Percentiles rank a stretch among this genome's conserved stretches.
phyloP scores from a whole-genome alignment of 257 asterid species.

The Gentiana dahurica region DNA sequence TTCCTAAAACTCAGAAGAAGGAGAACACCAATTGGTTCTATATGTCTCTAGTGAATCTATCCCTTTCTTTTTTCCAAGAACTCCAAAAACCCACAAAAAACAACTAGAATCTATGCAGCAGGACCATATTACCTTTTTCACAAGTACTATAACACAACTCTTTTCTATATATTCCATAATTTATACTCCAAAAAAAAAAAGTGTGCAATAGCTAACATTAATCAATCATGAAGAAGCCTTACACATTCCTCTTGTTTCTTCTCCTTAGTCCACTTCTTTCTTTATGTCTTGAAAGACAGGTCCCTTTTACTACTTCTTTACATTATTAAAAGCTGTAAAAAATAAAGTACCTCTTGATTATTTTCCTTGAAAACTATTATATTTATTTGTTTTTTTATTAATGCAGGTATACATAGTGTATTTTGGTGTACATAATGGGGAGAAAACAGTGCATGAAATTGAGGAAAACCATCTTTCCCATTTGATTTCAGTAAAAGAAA shows the following conservation, averaged over 20 bases:
- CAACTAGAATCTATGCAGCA: no score
- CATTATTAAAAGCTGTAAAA: background rate
- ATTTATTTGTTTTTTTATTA: background rate
- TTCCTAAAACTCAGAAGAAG: no score
- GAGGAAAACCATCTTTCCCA: slow-evolving; percentile 56
- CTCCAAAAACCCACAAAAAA: no score
- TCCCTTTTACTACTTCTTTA: background rate
- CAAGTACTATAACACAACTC: no score
- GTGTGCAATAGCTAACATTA: background rate
- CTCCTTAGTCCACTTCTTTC: slow-evolving; percentile 40
- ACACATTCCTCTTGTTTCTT: slow-evolving; percentile 15
- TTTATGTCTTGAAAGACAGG: slow-evolving; percentile 48
- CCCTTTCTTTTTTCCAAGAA: no score
- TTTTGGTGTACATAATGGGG: slow-evolving; percentile 60
- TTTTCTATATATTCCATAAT: no score
- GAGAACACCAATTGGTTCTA: no score
- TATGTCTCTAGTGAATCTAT: no score
- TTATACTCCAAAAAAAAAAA: no score
- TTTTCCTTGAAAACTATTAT: no score
- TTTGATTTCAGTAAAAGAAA: slow-evolving; percentile 51
- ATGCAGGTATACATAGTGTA: slow-evolving; percentile 66
- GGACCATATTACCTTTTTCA: no score
- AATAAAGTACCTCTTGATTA: no score
- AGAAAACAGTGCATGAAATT: slow-evolving; percentile 43
- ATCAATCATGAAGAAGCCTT: slow-evolving; percentile 26